A percentile compares a stretch with the other conserved stretches of the same genome.
phyloP scores from a whole-genome alignment of 1,284 basidiomycete genomes.

The Boletus semigastroideus region DNA sequence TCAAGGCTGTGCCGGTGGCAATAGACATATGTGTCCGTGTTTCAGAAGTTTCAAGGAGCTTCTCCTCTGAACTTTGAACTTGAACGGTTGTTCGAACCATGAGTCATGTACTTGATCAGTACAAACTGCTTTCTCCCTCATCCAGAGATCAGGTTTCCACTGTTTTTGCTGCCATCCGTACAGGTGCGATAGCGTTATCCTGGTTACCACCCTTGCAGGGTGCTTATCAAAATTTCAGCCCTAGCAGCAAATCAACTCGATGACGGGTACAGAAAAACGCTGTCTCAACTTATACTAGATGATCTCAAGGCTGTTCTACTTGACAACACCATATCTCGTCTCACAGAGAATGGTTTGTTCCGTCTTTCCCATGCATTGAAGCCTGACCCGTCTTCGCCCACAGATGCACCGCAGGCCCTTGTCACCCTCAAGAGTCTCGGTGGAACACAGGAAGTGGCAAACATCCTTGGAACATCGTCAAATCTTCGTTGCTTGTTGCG shows the following conservation, averaged over 20 bases:
- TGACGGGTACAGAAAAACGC: conserved; percentile 42
- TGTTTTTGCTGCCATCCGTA: conserved; percentile 12
- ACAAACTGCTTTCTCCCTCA: conserved; percentile 18
- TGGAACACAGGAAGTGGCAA: conserved; percentile 68
- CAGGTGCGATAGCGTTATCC: conserved; percentile 14
- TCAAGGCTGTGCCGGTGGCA: conserved; percentile 19
- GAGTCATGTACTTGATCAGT: conserved; percentile 18
- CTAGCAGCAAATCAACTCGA: conserved; percentile 27
- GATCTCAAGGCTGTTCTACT: conserved; percentile 51
- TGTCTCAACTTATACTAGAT: conserved; percentile 55
- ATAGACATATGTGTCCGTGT: background rate
- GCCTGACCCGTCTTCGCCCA: conserved; percentile 3
- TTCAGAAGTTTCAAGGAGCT: background rate
- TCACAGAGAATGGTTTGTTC: conserved; percentile 52
- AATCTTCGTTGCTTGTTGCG: conserved; percentile 56
- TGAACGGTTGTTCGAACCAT: conserved; percentile 10
- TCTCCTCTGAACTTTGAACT: background rate
- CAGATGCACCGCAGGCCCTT: conserved; percentile 65
- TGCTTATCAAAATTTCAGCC: conserved; percentile 13
- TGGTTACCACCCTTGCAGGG: conserved; percentile 1
- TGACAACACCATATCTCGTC: conserved; percentile 40
- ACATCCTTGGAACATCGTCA: conserved; percentile 51
- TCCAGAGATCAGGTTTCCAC: conserved; percentile 6
- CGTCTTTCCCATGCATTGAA: conserved; percentile 8
- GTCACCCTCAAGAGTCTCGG: conserved; percentile 76